Evolutionary conservation across 129 eudicot species (phyloP).

Genomic region (Calendula officinalis): DNA sequence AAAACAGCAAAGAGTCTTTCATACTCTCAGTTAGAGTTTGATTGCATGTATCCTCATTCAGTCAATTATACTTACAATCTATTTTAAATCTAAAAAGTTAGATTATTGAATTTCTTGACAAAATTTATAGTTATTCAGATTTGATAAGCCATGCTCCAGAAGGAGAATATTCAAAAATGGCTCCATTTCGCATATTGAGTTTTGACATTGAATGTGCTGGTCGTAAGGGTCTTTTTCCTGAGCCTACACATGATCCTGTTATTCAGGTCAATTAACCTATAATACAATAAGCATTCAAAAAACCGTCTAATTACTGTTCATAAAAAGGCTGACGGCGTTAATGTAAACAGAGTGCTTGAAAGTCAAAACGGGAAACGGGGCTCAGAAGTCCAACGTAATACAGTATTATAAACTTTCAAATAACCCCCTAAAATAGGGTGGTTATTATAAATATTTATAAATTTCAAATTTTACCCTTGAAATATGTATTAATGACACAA

Average conservation of each 20-base stretch:
- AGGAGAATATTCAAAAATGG: constrained; percentile 96
- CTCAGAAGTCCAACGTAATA: no score
- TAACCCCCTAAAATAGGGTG: no score
- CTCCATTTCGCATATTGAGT: constrained; percentile 94
- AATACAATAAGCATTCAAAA: no score
- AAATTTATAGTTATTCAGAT: constrained; percentile 58
- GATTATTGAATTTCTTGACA: constrained; percentile 42
- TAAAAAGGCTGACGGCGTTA: no score
- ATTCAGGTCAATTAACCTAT: constrained; percentile 85
- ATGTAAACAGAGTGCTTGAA: no score
- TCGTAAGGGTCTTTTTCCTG: constrained; percentile 94
- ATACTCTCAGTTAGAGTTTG: constrained; percentile 84
- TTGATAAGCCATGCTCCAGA: constrained; percentile 89
- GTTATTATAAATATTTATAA: no score
- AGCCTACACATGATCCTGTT: constrained; percentile 92
- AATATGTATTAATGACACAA: no score
- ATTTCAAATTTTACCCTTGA: no score
- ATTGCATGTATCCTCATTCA: constrained; percentile 83
- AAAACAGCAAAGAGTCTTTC: constrained; percentile 61
- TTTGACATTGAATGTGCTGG: constrained; percentile 99
- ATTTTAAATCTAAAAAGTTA: constrained; percentile 7
- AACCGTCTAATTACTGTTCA: no score
- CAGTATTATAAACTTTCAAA: no score
- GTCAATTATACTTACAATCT: constrained; percentile 5
- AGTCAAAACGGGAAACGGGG: no score